Evolutionary conservation across 352 stramenopile genomes (phyloP), one percentile per base, ranked within the genome.

Genomic region (Phytophthora multivora): DNA sequence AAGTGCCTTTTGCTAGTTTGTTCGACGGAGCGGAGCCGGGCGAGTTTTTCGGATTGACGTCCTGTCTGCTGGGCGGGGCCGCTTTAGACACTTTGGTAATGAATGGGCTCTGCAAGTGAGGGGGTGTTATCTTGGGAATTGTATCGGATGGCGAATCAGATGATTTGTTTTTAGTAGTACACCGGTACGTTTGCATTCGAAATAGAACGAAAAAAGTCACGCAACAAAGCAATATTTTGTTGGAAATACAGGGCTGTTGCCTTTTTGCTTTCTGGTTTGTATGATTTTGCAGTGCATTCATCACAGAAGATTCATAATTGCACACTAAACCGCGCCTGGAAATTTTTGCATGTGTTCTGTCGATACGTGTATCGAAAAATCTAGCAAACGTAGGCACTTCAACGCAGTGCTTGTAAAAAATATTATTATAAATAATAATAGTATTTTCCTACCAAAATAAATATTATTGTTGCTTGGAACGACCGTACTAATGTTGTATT

Each of bases 21-120:
- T 12, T 49, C 55, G 48, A 66, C 55, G 46, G 40, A 55, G 33
- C 50, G 56, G 49, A 70, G 56, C 54, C 49, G 23, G 50, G 62
- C 40, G 30, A 53, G 21, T 23, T 23, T 11, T 33, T 25, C 19
- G 23, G 25, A 16, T 11, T 11, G 41, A 25, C 39, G 60, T 56
- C 62, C 62, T 70, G 62, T 70, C 62, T 70, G 62, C 43, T 39
- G 13, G 28, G 28, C 28, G 28, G 28, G 28, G 28, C 28, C 8
- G 8, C 25, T n/a, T 25, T 11, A 13, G 7, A 21, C 26, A 51
- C 5, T 9, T 8, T 36, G 47, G 12, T 23, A 45, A 26, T 35
- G 28, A 28, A 13, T 33, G 23, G 49, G 49, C 35, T 56, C 43
- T n/a, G 25, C 43, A 19, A 43, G 9, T 10, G 12, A 3, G 15